phyloP scores from a whole-genome alignment of 2,329 filamentous ascomycete species.

The Colletotrichum horii region DNA sequence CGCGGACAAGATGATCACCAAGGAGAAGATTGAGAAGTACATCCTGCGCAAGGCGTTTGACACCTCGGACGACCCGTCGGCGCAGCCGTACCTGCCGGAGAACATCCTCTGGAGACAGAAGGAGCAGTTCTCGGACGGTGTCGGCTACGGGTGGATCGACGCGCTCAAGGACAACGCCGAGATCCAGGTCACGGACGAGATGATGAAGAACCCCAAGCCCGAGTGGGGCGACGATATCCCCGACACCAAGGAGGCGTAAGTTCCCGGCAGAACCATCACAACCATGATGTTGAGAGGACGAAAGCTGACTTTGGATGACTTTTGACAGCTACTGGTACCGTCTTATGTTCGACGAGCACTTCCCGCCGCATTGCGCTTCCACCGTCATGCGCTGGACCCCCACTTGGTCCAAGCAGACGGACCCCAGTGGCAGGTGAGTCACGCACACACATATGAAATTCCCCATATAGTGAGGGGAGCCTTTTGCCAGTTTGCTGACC shows the following conservation, averaged over 20 bases:
- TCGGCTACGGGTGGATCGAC: conserved; percentile 99
- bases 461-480: not conserved
- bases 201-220: conserved; percentile 97
- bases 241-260: conserved; percentile 92
- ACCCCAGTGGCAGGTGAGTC: conserved; percentile 86
- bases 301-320: conserved; percentile 27
- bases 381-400: conserved; percentile 98
- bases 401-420: conserved; percentile 95
- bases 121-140: conserved; percentile 98
- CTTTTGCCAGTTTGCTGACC: conserved; percentile 5
- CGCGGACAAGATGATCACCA: conserved; percentile 92
- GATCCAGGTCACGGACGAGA: conserved; percentile 89
- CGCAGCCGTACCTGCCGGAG: conserved; percentile 88
- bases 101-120: conserved; percentile 98
- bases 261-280: not conserved
- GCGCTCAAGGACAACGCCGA: conserved; percentile 94
- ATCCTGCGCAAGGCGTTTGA: conserved; percentile 98
- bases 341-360: conserved; percentile 98
- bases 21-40: conserved; percentile 93
- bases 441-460: not conserved
- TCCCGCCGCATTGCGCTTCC: conserved; percentile 86
- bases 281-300: not conserved
- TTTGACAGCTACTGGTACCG: conserved; percentile 87
- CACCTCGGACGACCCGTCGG: conserved; percentile 82
- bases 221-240: conserved; percentile 95